These are phyloP conservation scores for Clarireedia monteithiana DNA, from an alignment of 2,329 filamentous ascomycete species.

Conservation along the genomic window DNA sequence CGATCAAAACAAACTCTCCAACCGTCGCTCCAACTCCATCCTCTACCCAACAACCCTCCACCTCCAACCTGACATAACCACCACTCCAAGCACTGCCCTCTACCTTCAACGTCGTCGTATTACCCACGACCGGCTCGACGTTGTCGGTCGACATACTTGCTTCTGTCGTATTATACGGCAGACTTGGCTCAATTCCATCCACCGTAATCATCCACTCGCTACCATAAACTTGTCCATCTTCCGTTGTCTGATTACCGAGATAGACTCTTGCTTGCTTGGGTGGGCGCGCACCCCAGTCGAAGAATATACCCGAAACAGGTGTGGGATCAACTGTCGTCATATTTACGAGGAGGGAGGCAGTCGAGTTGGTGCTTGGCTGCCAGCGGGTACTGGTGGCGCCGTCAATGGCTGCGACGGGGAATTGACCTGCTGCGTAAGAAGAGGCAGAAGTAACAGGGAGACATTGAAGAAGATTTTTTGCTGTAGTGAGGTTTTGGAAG, in stretches of 20 bases:
- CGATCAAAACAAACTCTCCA: slow-evolving; percentile 39
- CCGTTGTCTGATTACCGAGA: slow-evolving; percentile 36
- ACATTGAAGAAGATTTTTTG: slow-evolving; percentile 59
- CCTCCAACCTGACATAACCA: slow-evolving; percentile 32
- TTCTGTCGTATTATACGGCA: slow-evolving; percentile 20
- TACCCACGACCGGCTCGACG: slow-evolving; percentile 25
- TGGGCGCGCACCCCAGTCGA: slow-evolving; percentile 53
- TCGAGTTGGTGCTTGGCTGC: slow-evolving; percentile 49
- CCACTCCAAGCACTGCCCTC: slow-evolving; percentile 25
- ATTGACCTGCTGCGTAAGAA: slow-evolving; percentile 54
- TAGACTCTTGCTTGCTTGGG: slow-evolving; percentile 45
- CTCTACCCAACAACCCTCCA: slow-evolving; percentile 38
- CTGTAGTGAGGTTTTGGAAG: slow-evolving; percentile 43
- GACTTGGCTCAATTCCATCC: slow-evolving; percentile 16
- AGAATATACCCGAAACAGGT: slow-evolving; percentile 42
- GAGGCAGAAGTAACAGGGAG: slow-evolving; percentile 41
- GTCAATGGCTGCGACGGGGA: slow-evolving; percentile 59
- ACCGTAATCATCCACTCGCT: slow-evolving; percentile 16
- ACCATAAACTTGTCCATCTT: slow-evolving; percentile 10
- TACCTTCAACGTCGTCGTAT: slow-evolving; percentile 22
- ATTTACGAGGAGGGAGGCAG: slow-evolving; percentile 49
- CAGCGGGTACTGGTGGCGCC: slow-evolving; percentile 59
- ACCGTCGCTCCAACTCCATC: slow-evolving; percentile 40
- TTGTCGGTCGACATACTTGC: slow-evolving; percentile 8
- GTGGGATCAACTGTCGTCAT: slow-evolving; percentile 32